Percentiles rank a stretch among this genome's conserved stretches.
phyloP scores from a whole-genome alignment of 2,329 filamentous ascomycete species.

The Microcyclosporella mali region DNA sequence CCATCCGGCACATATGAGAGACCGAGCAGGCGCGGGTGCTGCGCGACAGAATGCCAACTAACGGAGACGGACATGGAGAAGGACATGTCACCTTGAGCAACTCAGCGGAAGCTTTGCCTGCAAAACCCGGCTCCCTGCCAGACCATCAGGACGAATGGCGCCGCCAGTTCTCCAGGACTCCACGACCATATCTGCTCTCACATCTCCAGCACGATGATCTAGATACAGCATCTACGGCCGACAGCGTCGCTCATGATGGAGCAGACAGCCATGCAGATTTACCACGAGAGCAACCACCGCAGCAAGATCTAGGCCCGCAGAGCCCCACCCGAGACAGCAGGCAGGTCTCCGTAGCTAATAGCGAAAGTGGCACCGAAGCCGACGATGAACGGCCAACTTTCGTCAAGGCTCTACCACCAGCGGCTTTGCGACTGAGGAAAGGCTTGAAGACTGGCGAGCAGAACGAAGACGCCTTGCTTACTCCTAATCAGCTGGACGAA shows the following conservation, averaged over 20 bases:
- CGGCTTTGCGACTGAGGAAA: slow-evolving; percentile 66
- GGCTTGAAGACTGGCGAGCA: slow-evolving; percentile 57
- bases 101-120: no score
- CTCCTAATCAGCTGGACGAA: slow-evolving; percentile 43
- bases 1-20: no score
- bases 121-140: no score
- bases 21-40: no score
- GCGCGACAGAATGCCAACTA: no score
- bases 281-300: background rate
- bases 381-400: slow-evolving; percentile 77
- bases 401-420: slow-evolving; percentile 76
- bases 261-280: background rate
- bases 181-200: slow-evolving; percentile 6
- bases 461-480: slow-evolving; percentile 40
- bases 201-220: background rate
- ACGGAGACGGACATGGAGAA: no score
- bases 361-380: slow-evolving; percentile 89
- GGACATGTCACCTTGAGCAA: no score
- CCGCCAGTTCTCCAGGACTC: slow-evolving; percentile 6
- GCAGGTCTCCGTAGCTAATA: slow-evolving; percentile 52
- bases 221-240: background rate
- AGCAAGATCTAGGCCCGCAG: background rate
- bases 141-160: slow-evolving; percentile 2
- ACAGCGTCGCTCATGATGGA: background rate
- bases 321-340: slow-evolving; percentile 12